These are phyloP conservation scores for Crotalaria pallida DNA, from an alignment of 306 rosid genomes.

Conservation along the genomic window DNA sequence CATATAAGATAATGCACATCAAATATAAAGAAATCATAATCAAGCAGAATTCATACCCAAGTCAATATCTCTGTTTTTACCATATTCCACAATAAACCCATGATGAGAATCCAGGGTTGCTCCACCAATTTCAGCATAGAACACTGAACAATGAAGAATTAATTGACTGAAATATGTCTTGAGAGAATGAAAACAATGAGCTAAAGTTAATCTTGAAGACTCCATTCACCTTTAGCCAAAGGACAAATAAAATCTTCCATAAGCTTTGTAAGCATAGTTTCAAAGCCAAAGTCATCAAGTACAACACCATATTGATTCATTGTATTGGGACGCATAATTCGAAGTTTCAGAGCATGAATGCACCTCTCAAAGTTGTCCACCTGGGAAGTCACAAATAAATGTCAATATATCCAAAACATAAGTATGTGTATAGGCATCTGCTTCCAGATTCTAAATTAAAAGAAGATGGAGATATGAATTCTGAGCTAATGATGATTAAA, in stretches of 20 bases:
- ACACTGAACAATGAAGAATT: conserved; percentile 30
- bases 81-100: conserved; percentile 44
- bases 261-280: conserved; percentile 75
- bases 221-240: conserved; percentile 53
- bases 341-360: conserved; percentile 48
- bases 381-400: conserved; percentile 37
- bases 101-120: conserved; percentile 50
- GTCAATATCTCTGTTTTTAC: conserved; percentile 40
- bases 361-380: conserved; percentile 80
- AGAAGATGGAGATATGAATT: not conserved
- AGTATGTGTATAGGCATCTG: not conserved
- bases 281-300: conserved; percentile 88
- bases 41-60: conserved; percentile 29
- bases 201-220: not conserved
- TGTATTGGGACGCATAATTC: conserved; percentile 78
- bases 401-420: not conserved
- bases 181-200: conserved; percentile 1
- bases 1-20: not conserved
- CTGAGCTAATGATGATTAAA: not conserved
- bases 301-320: conserved; percentile 78
- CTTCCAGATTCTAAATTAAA: conserved; percentile 6
- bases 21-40: conserved; percentile 1
- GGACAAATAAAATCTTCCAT: conserved; percentile 64
- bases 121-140: conserved; percentile 43
- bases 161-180: not conserved